phyloP scores from a whole-genome alignment of 225 moss, liverwort and hornwort genomes.

The Lunularia cruciata region DNA sequence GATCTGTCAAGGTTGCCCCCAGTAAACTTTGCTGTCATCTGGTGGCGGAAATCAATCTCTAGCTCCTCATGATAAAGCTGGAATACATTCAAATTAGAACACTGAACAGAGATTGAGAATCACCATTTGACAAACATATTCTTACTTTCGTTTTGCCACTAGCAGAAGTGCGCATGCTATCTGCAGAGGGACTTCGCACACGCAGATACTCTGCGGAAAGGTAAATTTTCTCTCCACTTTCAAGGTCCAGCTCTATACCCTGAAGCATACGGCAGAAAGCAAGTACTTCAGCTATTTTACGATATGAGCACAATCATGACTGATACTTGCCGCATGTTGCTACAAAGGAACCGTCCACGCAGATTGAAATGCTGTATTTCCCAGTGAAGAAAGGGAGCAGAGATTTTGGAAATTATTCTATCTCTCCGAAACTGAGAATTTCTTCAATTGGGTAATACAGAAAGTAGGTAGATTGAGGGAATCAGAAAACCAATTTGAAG shows the following conservation, averaged over 20 bases:
- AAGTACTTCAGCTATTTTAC: no score
- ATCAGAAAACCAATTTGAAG: background rate
- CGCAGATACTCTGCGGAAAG: constrained; percentile 68
- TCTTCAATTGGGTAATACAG: no score
- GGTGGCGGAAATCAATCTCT: background rate
- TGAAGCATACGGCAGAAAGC: constrained; percentile 12
- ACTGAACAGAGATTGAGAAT: background rate
- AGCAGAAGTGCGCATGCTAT: constrained; percentile 47
- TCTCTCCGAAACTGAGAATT: background rate
- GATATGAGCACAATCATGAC: no score
- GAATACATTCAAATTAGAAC: no score
- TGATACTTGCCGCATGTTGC: no score
- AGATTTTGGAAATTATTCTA: background rate
- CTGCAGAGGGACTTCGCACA: constrained; percentile 65
- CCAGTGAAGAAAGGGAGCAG: background rate
- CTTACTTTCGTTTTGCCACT: constrained; percentile 45
- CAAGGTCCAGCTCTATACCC: constrained; percentile 59
- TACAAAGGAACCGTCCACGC: no score
- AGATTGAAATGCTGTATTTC: no score
- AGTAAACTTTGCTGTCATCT: no score
- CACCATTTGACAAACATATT: background rate
- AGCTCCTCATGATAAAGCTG: background rate
- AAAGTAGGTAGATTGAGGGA: background rate
- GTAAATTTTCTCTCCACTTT: constrained; percentile 37
- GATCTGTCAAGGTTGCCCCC: constrained; percentile 39